phyloP scores from a whole-genome alignment of 2,329 filamentous ascomycete species.

The Pseudocercospora musae region DNA sequence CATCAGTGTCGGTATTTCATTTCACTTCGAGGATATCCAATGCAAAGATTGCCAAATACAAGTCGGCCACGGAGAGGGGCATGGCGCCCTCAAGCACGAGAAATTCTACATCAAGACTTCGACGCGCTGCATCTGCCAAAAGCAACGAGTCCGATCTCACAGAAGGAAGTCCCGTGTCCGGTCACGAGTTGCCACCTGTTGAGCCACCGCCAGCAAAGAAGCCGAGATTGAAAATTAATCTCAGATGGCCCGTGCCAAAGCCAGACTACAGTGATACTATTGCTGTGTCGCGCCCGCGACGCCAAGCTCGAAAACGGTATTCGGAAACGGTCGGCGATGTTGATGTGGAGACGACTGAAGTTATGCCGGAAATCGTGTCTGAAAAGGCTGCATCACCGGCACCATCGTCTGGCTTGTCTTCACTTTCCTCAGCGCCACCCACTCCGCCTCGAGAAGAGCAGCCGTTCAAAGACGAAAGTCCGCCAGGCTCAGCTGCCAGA shows the following conservation, averaged over 20 bases:
- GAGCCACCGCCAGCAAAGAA: constrained; percentile 26
- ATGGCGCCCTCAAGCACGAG: constrained; percentile 21
- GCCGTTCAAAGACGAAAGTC: constrained; percentile 20
- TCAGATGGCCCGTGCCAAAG: constrained; percentile 17
- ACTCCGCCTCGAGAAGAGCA: constrained; percentile 19
- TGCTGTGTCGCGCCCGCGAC: constrained; percentile 25
- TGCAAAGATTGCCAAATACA: constrained; percentile 31
- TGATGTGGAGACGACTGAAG: constrained; percentile 10
- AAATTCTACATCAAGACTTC: not conserved
- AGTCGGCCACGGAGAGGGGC: constrained; percentile 26
- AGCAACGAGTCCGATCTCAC: not conserved
- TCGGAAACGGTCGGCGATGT: constrained; percentile 15
- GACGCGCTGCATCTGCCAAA: not conserved
- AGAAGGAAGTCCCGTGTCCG: not conserved
- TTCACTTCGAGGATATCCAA: constrained; percentile 29
- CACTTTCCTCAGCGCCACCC: constrained; percentile 20
- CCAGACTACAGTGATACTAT: constrained; percentile 22
- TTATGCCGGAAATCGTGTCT: constrained; percentile 1
- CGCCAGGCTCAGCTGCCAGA: constrained; percentile 7
- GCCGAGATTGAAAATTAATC: constrained; percentile 29
- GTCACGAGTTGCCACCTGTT: constrained; percentile 13
- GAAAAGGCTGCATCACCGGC: constrained; percentile 14
- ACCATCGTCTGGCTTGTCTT: constrained; percentile 27
- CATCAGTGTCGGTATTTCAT: constrained; percentile 27
- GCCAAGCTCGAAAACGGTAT: constrained; percentile 19